Evolutionary conservation across 768 basidiomycete species (phyloP).

Genomic region (Pulveroboletus frians): DNA sequence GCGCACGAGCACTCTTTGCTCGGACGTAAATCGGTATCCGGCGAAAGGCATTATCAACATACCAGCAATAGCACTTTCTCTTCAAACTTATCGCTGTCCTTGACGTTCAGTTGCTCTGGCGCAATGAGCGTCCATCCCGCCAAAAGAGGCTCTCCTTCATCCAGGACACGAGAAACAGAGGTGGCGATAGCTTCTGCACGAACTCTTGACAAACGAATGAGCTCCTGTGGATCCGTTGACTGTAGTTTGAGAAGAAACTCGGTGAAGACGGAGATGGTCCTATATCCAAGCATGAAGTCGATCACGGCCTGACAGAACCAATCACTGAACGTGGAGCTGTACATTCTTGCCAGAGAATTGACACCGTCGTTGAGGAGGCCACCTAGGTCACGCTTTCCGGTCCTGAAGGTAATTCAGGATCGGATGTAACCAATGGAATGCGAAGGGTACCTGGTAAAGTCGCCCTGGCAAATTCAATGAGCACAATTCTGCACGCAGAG

Average conservation of each 20-base stretch:
- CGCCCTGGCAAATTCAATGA: constrained; percentile 47
- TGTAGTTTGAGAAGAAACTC: constrained; percentile 88
- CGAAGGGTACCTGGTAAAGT: constrained; percentile 68
- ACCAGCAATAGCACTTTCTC: constrained; percentile 92
- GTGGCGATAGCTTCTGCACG: constrained; percentile 91
- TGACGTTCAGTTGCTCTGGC: constrained; percentile 70
- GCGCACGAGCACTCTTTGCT: constrained; percentile 39
- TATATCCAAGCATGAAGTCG: constrained; percentile 85
- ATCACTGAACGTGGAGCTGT: constrained; percentile 85
- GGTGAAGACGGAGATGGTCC: constrained; percentile 82
- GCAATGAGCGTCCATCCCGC: constrained; percentile 92
- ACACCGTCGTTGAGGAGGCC: constrained; percentile 95
- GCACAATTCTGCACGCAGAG: not conserved
- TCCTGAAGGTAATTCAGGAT: constrained; percentile 42
- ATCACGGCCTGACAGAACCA: constrained; percentile 98
- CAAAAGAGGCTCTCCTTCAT: constrained; percentile 70
- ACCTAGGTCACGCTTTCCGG: constrained; percentile 89
- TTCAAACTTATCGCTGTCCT: constrained; percentile 76
- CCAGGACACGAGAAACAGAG: constrained; percentile 68
- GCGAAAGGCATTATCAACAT: constrained; percentile 27
- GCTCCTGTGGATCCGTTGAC: constrained; percentile 87
- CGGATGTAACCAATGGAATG: not conserved
- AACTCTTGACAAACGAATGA: constrained; percentile 83
- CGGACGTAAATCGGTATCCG: constrained; percentile 1
- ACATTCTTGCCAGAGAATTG: constrained; percentile 89